Evolutionary conservation across 345 rosid species (phyloP), one percentile per base, ranked within the genome.

Genomic region (Anacardium occidentale): DNA sequence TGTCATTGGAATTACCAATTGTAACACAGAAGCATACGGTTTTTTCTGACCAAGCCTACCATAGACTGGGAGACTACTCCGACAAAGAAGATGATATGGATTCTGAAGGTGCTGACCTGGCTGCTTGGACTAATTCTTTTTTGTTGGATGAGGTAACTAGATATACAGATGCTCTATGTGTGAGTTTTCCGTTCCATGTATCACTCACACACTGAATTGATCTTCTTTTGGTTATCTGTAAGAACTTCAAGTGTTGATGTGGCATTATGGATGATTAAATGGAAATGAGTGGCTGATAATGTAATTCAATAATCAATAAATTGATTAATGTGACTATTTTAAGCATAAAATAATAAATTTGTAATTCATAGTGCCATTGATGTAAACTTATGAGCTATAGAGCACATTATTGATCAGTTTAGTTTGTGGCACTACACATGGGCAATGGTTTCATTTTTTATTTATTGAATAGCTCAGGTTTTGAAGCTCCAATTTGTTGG

Each of bases 111-210:
- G 81, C 82, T 74, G 83, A 71, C 37, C 74, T 70, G 76, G 76
- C 78, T 57, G 77, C 56, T 79, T 84, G 94, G 90, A 79, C 76
- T 65, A 81, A 76, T 70, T 89, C 97, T 57, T 50, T 75, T 66
- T 79, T 87, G 85, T 79, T 91, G 79, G 77, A 89, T 56, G 84
- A 88, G 92, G 99, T 91, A 74, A 75, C 45, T 26, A 18, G 68
- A 2, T 54, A 14, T 17, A n/a, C 42, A 22, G 13, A 44, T 67
- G 15, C 65, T 32, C 68, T 69, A 44, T 40, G 1, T 64, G 11
- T 12, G 12, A 42, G n/a, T 21, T 2, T 26, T 37, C 7, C 7
- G 32, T 5, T 64, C 11, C 42, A 63, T 21, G n/a, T 45, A 20
- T 21, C 22, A 44, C 34, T 7, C 24, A 32, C 1, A 25, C 29